A percentile compares a stretch with the other conserved stretches of the same genome.
phyloP scores from a whole-genome alignment of 306 rosid genomes.

The Rosa multiflora region DNA sequence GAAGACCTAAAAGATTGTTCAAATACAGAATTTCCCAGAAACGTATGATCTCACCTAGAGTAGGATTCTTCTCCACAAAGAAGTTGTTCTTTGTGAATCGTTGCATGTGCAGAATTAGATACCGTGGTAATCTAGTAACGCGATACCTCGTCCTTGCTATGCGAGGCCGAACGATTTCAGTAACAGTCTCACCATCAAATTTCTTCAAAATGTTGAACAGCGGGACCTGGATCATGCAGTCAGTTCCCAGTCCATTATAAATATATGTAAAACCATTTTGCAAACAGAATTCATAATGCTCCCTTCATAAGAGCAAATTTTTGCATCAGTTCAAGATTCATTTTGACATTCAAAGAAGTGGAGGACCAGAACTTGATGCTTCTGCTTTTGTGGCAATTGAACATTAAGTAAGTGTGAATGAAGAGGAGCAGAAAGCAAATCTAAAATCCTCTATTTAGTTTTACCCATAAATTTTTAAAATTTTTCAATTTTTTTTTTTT shows the following conservation, averaged over 20 bases:
- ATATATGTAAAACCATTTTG: not conserved
- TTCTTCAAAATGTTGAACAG: conserved; percentile 92
- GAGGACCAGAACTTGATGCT: not conserved
- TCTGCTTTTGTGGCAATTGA: not conserved
- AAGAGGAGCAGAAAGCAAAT: not conserved
- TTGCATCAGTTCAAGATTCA: not conserved
- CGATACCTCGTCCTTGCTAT: conserved; percentile 89
- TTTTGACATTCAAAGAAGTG: not conserved
- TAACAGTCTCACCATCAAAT: conserved; percentile 90
- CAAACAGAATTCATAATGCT: not conserved
- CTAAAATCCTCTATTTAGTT: not conserved
- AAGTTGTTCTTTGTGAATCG: conserved; percentile 95
- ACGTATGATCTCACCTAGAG: conserved; percentile 51
- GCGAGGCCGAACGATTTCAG: conserved; percentile 94
- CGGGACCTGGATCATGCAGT: conserved; percentile 61
- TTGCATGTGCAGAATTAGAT: conserved; percentile 87
- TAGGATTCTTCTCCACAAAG: conserved; percentile 97
- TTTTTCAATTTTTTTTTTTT: too few relatives aligned
- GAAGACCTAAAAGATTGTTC: not conserved
- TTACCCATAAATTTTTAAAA: not conserved
- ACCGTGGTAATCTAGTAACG: conserved; percentile 80
- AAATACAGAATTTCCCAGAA: conserved; percentile 6
- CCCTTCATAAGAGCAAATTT: not conserved
- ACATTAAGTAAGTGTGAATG: not conserved
- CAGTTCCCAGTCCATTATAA: conserved; percentile 12